phyloP scores from a whole-genome alignment of 805 yeast genomes.

The Candida boleticola region DNA sequence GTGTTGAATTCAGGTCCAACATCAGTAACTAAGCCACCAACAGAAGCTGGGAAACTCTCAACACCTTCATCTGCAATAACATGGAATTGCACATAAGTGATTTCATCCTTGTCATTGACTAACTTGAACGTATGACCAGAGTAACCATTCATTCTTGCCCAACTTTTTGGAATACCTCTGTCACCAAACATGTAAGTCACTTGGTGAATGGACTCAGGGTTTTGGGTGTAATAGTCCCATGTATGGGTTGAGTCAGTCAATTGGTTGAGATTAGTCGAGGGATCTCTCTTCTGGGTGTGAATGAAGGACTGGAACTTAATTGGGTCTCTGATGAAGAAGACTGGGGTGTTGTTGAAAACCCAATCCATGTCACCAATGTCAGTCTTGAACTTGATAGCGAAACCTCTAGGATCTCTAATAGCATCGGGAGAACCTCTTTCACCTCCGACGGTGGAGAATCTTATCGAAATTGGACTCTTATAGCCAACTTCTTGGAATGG shows the following conservation, averaged over 20 bases:
- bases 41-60: constrained; percentile 42
- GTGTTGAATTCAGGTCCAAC: constrained; percentile 51
- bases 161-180: constrained; percentile 57
- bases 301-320: constrained; percentile 62
- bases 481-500: constrained; percentile 42
- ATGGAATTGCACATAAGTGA: constrained; percentile 58
- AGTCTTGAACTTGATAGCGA: constrained; percentile 62
- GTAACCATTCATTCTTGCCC: constrained; percentile 59
- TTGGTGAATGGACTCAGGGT: constrained; percentile 59
- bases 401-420: constrained; percentile 70
- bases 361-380: constrained; percentile 69
- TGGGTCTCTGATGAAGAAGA: constrained; percentile 64
- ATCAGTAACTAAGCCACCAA: constrained; percentile 47
- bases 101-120: constrained; percentile 47
- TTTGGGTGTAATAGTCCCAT: constrained; percentile 58
- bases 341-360: constrained; percentile 73
- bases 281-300: constrained; percentile 70
- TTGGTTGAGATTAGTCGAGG: constrained; percentile 51
- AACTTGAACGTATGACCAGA: constrained; percentile 66
- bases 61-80: constrained; percentile 50
- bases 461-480: constrained; percentile 40
- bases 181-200: constrained; percentile 56
- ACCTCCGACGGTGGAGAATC: constrained; percentile 71
- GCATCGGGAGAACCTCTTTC: constrained; percentile 66
- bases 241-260: constrained; percentile 46